Evolutionary conservation across 1,139 yeast species (phyloP), one percentile per base, ranked within the genome.

Genomic region (Suhomyces anneliseae): DNA sequence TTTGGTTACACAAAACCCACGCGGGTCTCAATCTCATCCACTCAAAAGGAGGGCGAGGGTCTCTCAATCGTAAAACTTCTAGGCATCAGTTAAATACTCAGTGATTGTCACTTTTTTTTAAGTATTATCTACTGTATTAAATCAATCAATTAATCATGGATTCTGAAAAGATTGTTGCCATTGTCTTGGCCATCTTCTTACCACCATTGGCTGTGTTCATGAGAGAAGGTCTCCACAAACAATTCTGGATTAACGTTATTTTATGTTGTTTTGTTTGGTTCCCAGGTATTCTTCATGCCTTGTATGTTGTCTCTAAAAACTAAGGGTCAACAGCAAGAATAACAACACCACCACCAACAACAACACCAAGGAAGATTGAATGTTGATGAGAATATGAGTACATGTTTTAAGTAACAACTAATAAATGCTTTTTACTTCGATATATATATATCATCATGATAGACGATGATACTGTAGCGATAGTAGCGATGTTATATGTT

Each of bases 221-320:
- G 76, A 79, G 75, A 57, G 76, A 74, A 56, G 90, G 90, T 50
- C 75, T 81, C 53, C 80, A 84, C 53, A 72, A 76, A 42, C 83
- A 77, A 41, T 79, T 85, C 62, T 71, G 85, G 67, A 76, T 85
- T 61, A 85, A 84, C 70, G 60, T 82, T 53, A 62, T 82, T 47
- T 77, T 83, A 60, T 83, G 90, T 72, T 55, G 74, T 57, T 80
- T 81, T 60, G 70, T 80, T 57, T 85, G 82, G 82, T 83, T 85
- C 82, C 92, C 90, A 56, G 90, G 85, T 69, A 83, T 84, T 64
- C 68, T 85, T 55, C 88, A 85, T 61, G 90, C 90, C 43, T 66
- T 84, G 57, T 85, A 82, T 67, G 70, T 82, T 58, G 87, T 81
- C 43, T 65, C 80, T 55, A 64, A 61, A 55, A 60, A 64, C 52